Conservation (phyloP, 176 grass and related monocot genomes). For the Typha latifolia region DNA sequence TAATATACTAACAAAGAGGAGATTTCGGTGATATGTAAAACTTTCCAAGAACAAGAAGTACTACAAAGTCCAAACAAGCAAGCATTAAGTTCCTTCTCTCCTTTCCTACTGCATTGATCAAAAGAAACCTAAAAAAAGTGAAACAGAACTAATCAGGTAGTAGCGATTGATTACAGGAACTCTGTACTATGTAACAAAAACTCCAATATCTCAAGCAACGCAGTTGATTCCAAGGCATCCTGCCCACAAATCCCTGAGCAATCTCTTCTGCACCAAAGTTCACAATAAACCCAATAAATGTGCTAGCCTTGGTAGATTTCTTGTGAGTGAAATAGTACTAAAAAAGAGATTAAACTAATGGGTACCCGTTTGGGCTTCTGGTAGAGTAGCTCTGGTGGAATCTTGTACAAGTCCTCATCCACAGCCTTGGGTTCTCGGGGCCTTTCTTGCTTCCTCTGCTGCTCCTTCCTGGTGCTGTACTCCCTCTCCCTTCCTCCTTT, state of each 20-base stretch:
- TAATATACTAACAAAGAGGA: too few relatives aligned
- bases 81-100: too few relatives aligned
- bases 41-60: too few relatives aligned
- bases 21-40: too few relatives aligned
- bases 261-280: conserved; percentile 32
- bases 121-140: too few relatives aligned
- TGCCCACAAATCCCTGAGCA: conserved; percentile 48
- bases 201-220: conserved; percentile 23
- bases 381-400: conserved; percentile 34
- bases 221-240: conserved; percentile 62
- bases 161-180: too few relatives aligned
- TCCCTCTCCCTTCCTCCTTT: conserved; percentile 32
- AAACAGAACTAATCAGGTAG: too few relatives aligned
- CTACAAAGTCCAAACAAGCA: too few relatives aligned
- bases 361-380: conserved; percentile 47
- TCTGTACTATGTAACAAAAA: too few relatives aligned
- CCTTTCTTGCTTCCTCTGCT: conserved; percentile 8
- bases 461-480: neutral
- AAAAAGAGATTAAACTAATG: neutral
- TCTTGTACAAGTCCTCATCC: conserved; percentile 75
- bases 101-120: too few relatives aligned
- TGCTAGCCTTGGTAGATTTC: neutral
- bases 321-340: neutral
- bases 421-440: conserved; percentile 18
- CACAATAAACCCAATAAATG: neutral